Conservation (phyloP, 352 stramenopile genomes). For the Globisporangium mamillatum region DNA sequence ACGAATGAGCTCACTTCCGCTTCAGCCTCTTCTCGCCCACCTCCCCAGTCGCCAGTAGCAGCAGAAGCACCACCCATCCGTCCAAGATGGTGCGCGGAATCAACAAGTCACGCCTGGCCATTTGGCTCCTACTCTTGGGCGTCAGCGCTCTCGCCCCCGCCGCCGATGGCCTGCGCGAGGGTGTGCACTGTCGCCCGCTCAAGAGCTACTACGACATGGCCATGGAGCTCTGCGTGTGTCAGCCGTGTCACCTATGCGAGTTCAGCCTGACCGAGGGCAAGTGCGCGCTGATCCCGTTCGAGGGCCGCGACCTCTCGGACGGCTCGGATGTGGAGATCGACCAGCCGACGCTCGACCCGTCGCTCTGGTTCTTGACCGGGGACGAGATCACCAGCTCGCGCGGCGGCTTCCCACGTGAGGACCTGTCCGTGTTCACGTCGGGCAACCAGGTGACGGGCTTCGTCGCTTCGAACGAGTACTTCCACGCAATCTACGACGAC, state of each 20-base stretch:
- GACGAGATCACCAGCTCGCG: conserved; percentile 52
- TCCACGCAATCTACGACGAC: conserved; percentile 46
- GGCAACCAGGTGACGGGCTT: conserved; percentile 52
- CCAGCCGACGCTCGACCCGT: conserved; percentile 46
- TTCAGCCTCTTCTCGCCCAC: not conserved
- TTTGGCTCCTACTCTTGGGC: conserved; percentile 5
- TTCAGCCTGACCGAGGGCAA: conserved; percentile 20
- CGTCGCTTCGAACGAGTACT: conserved; percentile 41
- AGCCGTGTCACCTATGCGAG: conserved; percentile 38
- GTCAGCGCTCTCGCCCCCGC: not conserved
- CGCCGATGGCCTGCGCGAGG: not conserved
- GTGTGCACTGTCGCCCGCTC: conserved; percentile 19
- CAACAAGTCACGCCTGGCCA: not conserved
- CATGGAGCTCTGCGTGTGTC: conserved; percentile 31
- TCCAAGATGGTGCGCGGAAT: conserved; percentile 6
- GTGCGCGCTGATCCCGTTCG: conserved; percentile 23
- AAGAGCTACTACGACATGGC: conserved; percentile 24
- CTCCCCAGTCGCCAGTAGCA: not conserved
- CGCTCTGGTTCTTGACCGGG: conserved; percentile 58
- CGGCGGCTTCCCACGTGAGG: conserved; percentile 35
- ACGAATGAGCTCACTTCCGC: not conserved
- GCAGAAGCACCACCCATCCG: not conserved
- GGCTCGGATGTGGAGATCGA: conserved; percentile 21
- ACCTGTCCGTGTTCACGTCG: conserved; percentile 42
- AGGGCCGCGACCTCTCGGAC: conserved; percentile 22